Conservation (phyloP, 2,329 filamentous ascomycete genomes). For the Aschersonia sp. region DNA sequence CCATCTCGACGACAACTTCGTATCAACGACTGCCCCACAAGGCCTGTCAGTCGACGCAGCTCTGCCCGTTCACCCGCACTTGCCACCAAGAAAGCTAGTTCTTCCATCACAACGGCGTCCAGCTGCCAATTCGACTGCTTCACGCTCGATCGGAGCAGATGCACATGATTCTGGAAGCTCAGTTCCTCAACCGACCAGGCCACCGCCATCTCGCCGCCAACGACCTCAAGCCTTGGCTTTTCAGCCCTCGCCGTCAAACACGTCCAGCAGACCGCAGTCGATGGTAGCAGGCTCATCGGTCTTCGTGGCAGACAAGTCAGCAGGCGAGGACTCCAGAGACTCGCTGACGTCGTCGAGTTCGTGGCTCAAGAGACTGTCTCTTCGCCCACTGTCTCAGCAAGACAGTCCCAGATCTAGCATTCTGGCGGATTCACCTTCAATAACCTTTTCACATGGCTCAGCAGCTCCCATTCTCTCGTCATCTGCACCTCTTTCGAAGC, state of each 20-base stretch:
- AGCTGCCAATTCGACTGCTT: constrained; percentile 2
- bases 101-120: constrained; percentile 4
- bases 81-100: constrained; percentile 1
- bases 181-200: constrained; percentile 15
- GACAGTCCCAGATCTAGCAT: constrained; percentile 51
- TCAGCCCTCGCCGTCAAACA: constrained; percentile 26
- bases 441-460: constrained; percentile 53
- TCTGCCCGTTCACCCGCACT: constrained; percentile 5
- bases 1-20: constrained; percentile 9
- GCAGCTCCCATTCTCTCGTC: constrained; percentile 46
- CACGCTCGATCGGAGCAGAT: not conserved
- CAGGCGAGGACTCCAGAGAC: constrained; percentile 33
- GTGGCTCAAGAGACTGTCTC: constrained; percentile 60
- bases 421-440: constrained; percentile 49
- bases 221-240: constrained; percentile 16
- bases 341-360: constrained; percentile 49
- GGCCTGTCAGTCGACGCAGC: constrained; percentile 21
- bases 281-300: constrained; percentile 12
- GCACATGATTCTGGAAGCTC: constrained; percentile 13
- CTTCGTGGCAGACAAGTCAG: constrained; percentile 5
- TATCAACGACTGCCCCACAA: constrained; percentile 12
- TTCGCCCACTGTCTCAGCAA: constrained; percentile 49
- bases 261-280: constrained; percentile 26
- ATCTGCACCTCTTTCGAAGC: constrained; percentile 20
- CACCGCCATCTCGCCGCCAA: constrained; percentile 22